A percentile compares a stretch with the other conserved stretches of the same genome.
Conservation (phyloP, 306 rosid genomes). For the Leucaena leucocephala region DNA sequence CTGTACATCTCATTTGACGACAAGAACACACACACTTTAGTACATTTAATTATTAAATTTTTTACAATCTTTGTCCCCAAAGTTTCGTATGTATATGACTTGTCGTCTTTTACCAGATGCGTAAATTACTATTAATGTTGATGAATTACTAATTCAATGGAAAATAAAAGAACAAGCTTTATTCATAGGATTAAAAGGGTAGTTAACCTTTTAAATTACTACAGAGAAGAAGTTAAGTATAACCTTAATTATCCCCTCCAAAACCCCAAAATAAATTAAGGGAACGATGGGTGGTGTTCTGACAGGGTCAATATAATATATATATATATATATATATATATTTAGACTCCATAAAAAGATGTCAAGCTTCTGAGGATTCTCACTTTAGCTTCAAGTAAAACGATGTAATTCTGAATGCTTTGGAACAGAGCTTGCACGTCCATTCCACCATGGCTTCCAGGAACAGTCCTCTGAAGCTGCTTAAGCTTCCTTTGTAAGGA, state of each 20-base stretch:
- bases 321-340: no score
- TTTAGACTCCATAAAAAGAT: slow-evolving; percentile 60
- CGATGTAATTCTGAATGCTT: slow-evolving; percentile 56
- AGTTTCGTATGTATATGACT: background rate
- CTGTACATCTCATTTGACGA: background rate
- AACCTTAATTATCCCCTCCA: background rate
- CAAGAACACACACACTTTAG: background rate
- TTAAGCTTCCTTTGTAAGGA: slow-evolving; percentile 49
- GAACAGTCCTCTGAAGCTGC: slow-evolving; percentile 59
- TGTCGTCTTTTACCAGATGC: background rate
- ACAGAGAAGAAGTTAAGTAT: background rate
- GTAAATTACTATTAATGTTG: background rate
- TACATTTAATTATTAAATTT: background rate
- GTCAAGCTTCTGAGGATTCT: slow-evolving; percentile 59
- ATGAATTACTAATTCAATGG: background rate
- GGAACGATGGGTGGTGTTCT: background rate
- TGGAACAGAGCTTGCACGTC: slow-evolving; percentile 51
- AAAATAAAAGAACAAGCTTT: background rate
- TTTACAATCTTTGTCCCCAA: background rate
- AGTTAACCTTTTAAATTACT: slow-evolving; percentile 1
- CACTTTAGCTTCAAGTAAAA: slow-evolving; percentile 61
- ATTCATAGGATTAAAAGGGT: slow-evolving; percentile 7
- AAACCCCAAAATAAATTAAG: background rate
- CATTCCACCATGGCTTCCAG: slow-evolving; percentile 45
- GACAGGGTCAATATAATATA: background rate